Evolutionary conservation across 495 filamentous ascomycete species (phyloP), one percentile per base, ranked within the genome.

Genomic region (Friedmanniomyces simplex): DNA sequence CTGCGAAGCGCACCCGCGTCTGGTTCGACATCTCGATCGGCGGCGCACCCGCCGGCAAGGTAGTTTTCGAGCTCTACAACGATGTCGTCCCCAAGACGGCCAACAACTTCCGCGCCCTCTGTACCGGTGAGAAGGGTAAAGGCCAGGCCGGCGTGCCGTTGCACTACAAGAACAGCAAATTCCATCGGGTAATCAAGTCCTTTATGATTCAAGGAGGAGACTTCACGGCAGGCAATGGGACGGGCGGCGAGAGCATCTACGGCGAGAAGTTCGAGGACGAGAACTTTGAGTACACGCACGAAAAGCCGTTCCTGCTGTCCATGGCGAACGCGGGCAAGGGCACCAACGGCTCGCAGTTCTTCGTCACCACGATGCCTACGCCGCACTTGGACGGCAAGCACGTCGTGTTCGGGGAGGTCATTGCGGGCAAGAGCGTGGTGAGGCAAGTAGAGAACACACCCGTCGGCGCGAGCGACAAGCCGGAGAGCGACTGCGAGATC

Each of bases 151-250:
- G 90, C 69, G 91, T 94, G 75, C 86, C 84, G 39, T 77, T 99
- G 57, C 85, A 84, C 71, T 99, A 89, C 84, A 89, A 93, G 74
- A 88, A 85, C 67, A 91, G 86, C 54, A 69, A 58, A 58, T 99
- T 99, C 83, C 93, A 99, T 78, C 87, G 93, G 58, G 82, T 99
- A 64, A 99, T 99, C 76, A 95, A 95, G 72, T 72, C 85, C 59
- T 99, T 99, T 79, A 99, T 99, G 93, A 87, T 96, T 71, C 93
- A 99, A 75, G 93, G 93, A 66, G 93, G 93, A 73, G 93, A 99
- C 75, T 99, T 97, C 78, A 99, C 93, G 58, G 84, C 81, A 59
- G 83, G 83, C 70, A 91, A 99, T 58, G 66, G 93, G 54, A 97
- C 94, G 24, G 93, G 93, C 54, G 93, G 93, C 66, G 93, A 97